Base-by-base conservation (phyloP, 192 early-diverging fungal genomes). In the Spizellomyces sp. region DNA sequence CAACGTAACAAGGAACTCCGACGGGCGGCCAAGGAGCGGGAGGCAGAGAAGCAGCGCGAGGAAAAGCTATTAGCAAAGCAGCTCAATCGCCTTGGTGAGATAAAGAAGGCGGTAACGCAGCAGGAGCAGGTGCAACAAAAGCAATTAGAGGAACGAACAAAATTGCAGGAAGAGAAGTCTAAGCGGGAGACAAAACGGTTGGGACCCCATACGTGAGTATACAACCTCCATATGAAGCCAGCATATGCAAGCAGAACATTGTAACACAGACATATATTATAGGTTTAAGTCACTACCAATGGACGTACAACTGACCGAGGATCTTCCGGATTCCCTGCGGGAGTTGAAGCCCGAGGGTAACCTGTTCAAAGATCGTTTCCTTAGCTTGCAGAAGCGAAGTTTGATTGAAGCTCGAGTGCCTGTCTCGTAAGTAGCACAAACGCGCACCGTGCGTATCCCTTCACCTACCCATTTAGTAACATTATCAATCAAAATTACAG, bases 351-450 rank as follows among this genome's bases (percentile, higher is more conserved):
- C 85, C 5, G 85, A 86, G 71, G 85, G 82, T 17, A 86, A 83
- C 66, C 46, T 84, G 54, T 75, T 86, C 64, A 77, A 70, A 22
- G 85, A 86, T 66, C 66, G 85, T 19, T 86, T 86, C 71, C 52
- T 59, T 57, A 76, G 73, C 59, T 59, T 86, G 56, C 80, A 84
- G 65, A 84, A 82, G 45, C 70, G 85, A 48, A 71, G 69, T 10
- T 44, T 86, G 45, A 83, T 86, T 58, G 85, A 86, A 60, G 64
- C 85, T 5, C 77, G 85, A 59, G 79, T 85, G 45, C 85, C 82
- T 36, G 70, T 78, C 41, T 64, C 58, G 79, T 80, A 67, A 17
- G 73, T 79, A 9, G 27, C 27, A 36, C 27, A 36, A 36, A 36
- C 27, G 27, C 1, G 27, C 27, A 36, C 27, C 1, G n/a, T n/a